These are phyloP conservation scores for Podospora appendiculata DNA, from an alignment of 495 filamentous ascomycete species.

Conservation along the genomic window DNA sequence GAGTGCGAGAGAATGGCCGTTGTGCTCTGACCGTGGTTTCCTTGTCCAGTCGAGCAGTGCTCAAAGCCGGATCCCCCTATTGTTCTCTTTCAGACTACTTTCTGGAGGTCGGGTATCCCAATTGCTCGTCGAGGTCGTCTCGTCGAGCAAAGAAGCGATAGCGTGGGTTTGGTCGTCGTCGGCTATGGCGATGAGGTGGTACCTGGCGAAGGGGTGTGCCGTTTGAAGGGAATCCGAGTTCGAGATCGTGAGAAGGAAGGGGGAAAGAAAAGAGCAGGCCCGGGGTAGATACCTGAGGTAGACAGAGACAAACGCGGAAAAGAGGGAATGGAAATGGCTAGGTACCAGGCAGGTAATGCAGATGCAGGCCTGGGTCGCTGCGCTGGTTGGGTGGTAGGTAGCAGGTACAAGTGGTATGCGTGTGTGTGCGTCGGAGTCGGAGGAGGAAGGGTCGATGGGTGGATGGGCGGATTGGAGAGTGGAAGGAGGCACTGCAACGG, in stretches of 20 bases:
- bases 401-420: conserved; percentile 2
- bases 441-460: background rate
- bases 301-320: background rate
- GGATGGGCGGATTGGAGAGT: conserved; percentile 5
- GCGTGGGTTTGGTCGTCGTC: too few relatives aligned
- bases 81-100: too few relatives aligned
- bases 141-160: too few relatives aligned
- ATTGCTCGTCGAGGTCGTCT: too few relatives aligned
- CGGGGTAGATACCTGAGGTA: too few relatives aligned
- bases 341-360: too few relatives aligned
- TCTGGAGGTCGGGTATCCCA: too few relatives aligned
- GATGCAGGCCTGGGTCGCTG: conserved; percentile 4
- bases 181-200: conserved; percentile 3
- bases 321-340: conserved; percentile 1
- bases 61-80: too few relatives aligned
- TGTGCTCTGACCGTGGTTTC: too few relatives aligned
- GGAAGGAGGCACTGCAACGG: conserved; percentile 21
- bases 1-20: too few relatives aligned
- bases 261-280: conserved; percentile 10
- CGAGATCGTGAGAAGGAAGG: conserved; percentile 10
- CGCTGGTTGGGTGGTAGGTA: too few relatives aligned
- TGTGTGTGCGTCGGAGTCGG: background rate
- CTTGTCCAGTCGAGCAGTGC: too few relatives aligned
- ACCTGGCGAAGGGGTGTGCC: conserved; percentile 9
- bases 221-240: conserved; percentile 4